Evolutionary conservation across 257 asterid genomes (phyloP), one percentile per base, ranked within the genome.

Genomic region (Salvia hispanica): DNA sequence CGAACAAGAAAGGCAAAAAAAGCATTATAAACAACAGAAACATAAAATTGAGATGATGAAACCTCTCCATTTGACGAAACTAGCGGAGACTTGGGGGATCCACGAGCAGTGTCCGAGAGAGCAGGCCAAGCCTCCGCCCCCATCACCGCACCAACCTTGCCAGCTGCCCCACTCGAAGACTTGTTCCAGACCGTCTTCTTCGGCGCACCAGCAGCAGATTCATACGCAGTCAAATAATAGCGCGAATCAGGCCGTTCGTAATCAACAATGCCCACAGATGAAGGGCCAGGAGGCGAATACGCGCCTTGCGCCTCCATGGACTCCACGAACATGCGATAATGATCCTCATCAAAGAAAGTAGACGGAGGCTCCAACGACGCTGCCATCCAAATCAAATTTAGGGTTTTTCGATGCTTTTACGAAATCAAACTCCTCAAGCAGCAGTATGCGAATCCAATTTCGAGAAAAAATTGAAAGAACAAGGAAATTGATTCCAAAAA

Each of bases 121-220:
- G 89, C 89, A 65, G 95, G 95, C 95, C 95, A 87, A 60, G 84
- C 72, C 18, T 69, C 78, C 8, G 89, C 95, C 15, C 82, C 87
- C 87, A 87, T 85, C 31, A 87, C 88, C 13, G 79, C 71, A 71
- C 80, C 76, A 52, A 66, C 67, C 25, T 78, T 88, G 11, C 48
- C 61, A 61, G 45, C 45, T 1, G 67, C 74, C 57, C 77, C 82
- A 48, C 65, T 73, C 11, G 77, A 61, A 7, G 90, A 85, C 74
- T 66, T 82, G 66, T 77, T 85, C 88, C 91, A 85, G 28, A 74
- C 91, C 8, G 76, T 72, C 67, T 75, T 85, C 82, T 77, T 80
- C 7, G 69, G 64, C 28, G 72, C 75, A 67, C 61, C 70, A 43
- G 66, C 76, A 65, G 58, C 51, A 36, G 65, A 69, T 62, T 14